Percentiles rank a stretch among this genome's conserved stretches.
phyloP scores from a whole-genome alignment of 2,329 filamentous ascomycete species.

The Aureobasidium sp. region DNA sequence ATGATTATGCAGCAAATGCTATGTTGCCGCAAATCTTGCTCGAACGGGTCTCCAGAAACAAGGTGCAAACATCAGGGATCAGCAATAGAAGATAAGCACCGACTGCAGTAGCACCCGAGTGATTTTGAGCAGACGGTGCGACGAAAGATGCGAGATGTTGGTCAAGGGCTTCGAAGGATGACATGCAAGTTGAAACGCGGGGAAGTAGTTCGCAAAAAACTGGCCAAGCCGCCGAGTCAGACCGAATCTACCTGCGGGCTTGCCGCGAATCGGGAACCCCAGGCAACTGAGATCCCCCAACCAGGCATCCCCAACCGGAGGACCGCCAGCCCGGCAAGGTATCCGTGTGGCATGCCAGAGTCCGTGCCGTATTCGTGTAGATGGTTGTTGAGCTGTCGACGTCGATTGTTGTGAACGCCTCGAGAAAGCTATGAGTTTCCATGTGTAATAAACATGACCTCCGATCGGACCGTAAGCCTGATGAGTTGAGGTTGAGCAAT shows the following conservation, averaged over 20 bases:
- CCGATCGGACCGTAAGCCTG: neutral
- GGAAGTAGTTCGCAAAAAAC: neutral
- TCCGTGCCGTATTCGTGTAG: neutral
- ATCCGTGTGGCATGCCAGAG: neutral
- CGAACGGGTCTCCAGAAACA: slow-evolving; percentile 4
- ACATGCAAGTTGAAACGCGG: slow-evolving; percentile 13
- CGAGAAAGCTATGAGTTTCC: neutral
- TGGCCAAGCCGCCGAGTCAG: slow-evolving; percentile 15
- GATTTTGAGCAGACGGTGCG: neutral
- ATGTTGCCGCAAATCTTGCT: neutral
- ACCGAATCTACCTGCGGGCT: slow-evolving; percentile 1
- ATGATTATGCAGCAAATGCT: neutral
- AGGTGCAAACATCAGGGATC: neutral
- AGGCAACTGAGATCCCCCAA: neutral
- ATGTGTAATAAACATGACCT: neutral
- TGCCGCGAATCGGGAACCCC: slow-evolving; percentile 10
- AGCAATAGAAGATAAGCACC: neutral
- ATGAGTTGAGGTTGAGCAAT: neutral
- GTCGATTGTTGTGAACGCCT: neutral
- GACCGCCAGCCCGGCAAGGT: neutral
- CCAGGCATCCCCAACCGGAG: slow-evolving; percentile 14
- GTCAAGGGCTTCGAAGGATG: neutral
- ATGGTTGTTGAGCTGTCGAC: slow-evolving; percentile 2
- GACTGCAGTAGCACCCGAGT: neutral
- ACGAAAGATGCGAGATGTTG: neutral